Base-by-base conservation (phyloP, 805 yeast species). In the Candida dendrica region DNA sequence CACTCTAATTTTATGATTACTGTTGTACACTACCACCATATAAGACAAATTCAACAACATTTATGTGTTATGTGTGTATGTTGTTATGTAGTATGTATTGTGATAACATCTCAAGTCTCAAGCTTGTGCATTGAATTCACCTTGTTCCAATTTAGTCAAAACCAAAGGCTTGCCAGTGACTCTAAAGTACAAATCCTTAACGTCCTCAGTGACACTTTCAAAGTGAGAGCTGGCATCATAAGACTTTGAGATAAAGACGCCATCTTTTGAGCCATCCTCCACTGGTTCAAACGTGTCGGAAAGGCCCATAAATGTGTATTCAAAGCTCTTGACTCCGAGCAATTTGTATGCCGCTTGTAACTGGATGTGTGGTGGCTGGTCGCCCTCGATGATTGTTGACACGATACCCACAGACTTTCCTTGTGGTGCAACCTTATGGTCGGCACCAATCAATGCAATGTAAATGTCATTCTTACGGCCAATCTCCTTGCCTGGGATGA, bases 141-240 rank as follows among this genome's bases (percentile, higher is more conserved):
- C 59, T 37, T 56, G 49, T 19, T 54, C 55, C 20, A 51, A 42
- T 34, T 54, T 52, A 10, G 47, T 46, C 24, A 55, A 36, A 24
- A 45, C 95, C 55, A 93, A 75, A 16, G 95, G 96, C 62, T 87
- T 85, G 39, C 98, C 98, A 29, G 85, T 85, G 49, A 93, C 82
- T 63, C 98, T 79, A 64, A 82, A 81, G 64, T 93, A 93, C 41
- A 93, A 75, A 63, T 91, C 96, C 66, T 88, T 89, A 53, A 93
- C 95, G 63, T 93, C 98, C 61, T 93, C 98, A 33, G 98, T 93
- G 55, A 95, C 85, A 35, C 90, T 70, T 66, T 93, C 98, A 61
- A 93, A 93, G 66, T 93, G 98, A 9, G 96, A 88, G 9, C 95
- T 75, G 1, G 98, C 84, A 61, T 93, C 98, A 61, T 89, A 93